Evolutionary conservation across 257 asterid species (phyloP), one percentile per base, ranked within the genome.

Genomic region (Linaria vulgaris): DNA sequence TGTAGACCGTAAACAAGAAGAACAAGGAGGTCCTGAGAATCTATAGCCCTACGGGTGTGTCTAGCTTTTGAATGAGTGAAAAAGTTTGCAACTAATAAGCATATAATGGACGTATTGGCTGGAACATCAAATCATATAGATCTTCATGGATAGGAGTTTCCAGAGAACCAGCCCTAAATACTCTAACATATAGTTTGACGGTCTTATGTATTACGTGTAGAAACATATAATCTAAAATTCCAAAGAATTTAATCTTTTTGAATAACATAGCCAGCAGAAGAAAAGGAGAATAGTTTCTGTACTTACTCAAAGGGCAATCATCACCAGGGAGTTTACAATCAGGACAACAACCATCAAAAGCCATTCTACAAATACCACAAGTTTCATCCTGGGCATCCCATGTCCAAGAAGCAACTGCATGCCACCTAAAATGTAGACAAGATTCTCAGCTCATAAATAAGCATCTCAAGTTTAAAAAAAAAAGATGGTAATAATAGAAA

Each of bases 361-460:
- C 46, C 63, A 34, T 34, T 22, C 63, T 9, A 57, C 63, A 57
- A 14, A 57, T 57, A 12, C 63, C 63, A 57, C 63, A 57, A 9
- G 63, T 19, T 57, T 57, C 63, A 37, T 37, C 63, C 17, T 57
- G 48, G 6, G 62, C 97, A 74, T 91, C 88, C 98, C 98, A 88
- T 66, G 95, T 86, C 95, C 98, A 91, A n/a, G 91, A 84, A 69
- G 92, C 84, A 72, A 91, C 90, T 22, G 88, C 95, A 72, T 84
- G 94, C 98, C 94, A 91, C 67, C 95, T 88, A 67, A 43, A 63
- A 66, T 46, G 11, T 27, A 63, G 1, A 61, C 12, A 53, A 27
- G n/a, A 48, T 20, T 14, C 16, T 69, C 23, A 61, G 67, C 50
- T 68, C 37, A 20, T 23, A 17, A 45, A 46, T 25, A 20, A 21